Conservation (phyloP, 2,329 filamentous ascomycete species). For the Cordyceps fumosorosea region DNA sequence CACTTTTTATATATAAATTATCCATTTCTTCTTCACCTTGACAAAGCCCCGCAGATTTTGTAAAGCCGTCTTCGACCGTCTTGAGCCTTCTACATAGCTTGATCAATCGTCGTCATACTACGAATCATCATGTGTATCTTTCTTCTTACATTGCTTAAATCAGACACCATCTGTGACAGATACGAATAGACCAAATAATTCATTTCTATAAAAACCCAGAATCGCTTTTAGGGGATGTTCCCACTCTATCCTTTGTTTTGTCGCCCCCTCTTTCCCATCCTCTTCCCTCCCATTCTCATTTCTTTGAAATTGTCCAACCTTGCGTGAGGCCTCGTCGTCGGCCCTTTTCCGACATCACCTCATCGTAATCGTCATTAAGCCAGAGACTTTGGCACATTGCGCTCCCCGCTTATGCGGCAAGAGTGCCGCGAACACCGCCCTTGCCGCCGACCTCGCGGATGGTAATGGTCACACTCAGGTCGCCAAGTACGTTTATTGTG, state of each 20-base stretch:
- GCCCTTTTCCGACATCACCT: not conserved
- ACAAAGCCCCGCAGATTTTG: too few species aligned
- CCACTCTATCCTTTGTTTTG: not conserved
- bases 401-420: constrained; percentile 22
- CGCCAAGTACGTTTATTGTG: constrained; percentile 77
- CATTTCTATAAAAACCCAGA: constrained; percentile 8
- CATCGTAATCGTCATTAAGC: not conserved
- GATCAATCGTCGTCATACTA: too few species aligned
- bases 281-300: not conserved
- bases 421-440: constrained; percentile 66
- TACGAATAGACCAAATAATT: not conserved
- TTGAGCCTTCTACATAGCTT: too few species aligned
- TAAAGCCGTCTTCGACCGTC: too few species aligned
- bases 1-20: not conserved
- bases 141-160: not conserved
- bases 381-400: not conserved
- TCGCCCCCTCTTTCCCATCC: not conserved
- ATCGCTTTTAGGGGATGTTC: not conserved
- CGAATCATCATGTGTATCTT: not conserved
- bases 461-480: constrained; percentile 73
- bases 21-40: not conserved
- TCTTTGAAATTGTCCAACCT: too few species aligned
- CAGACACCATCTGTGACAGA: not conserved
- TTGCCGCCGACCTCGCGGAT: constrained; percentile 82
- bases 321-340: not conserved